phyloP scores from a whole-genome alignment of 148 eudicot species.

The Camellia japonica region DNA sequence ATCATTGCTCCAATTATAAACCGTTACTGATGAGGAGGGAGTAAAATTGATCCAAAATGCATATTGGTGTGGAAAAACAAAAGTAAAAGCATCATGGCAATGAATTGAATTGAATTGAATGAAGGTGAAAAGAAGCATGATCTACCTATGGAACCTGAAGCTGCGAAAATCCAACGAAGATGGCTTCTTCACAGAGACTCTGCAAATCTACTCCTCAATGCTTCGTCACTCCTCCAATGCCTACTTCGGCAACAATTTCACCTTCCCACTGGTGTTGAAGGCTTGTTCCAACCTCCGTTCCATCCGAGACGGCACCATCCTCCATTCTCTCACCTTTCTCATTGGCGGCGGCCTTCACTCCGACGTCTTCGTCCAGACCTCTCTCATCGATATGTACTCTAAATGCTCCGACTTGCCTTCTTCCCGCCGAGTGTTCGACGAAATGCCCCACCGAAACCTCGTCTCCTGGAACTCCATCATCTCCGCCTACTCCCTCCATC shows the following conservation, averaged over 20 bases:
- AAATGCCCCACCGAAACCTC: neutral
- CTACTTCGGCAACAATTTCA: neutral
- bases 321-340: neutral
- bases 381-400: conserved; percentile 1
- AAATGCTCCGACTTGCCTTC: neutral
- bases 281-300: neutral
- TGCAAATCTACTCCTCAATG: neutral
- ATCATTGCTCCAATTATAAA: too few relatives aligned
- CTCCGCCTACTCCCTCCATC: neutral
- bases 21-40: too few relatives aligned
- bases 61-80: too few relatives aligned
- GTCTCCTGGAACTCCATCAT: conserved; percentile 2
- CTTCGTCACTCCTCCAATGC: neutral
- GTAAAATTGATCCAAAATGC: too few relatives aligned
- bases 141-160: neutral
- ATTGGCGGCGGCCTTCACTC: neutral
- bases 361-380: neutral
- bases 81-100: too few relatives aligned
- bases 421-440: neutral
- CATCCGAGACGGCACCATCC: neutral
- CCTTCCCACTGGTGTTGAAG: neutral
- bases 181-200: neutral
- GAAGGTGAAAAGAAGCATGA: neutral
- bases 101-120: too few relatives aligned
- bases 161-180: neutral